Conservation (phyloP, 176 grass and related monocot species). For the Carex scoparia region DNA sequence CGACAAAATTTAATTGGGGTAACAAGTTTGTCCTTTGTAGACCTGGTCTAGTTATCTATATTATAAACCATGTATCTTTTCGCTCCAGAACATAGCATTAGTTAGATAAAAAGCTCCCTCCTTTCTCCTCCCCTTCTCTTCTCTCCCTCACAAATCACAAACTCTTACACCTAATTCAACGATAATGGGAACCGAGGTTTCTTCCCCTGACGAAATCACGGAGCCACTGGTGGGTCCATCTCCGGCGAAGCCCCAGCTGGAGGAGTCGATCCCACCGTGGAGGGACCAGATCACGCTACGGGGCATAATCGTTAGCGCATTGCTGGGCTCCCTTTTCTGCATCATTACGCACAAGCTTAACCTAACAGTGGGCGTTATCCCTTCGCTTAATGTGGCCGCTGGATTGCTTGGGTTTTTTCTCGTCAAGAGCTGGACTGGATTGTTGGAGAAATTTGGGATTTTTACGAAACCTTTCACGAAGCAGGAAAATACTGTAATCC, state of each 20-base stretch:
- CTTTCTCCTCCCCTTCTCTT: neutral
- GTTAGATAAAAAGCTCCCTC: neutral
- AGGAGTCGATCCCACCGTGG: constrained; percentile 51
- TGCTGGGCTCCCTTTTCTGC: constrained; percentile 64
- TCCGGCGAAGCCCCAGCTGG: neutral
- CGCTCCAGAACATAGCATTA: neutral
- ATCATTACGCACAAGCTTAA: constrained; percentile 85
- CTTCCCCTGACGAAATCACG: constrained; percentile 18
- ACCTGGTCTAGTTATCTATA: neutral
- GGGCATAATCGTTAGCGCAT: constrained; percentile 47
- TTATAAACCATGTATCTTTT: neutral
- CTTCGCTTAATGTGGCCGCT: constrained; percentile 67
- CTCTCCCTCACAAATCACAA: neutral
- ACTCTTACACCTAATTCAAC: neutral
- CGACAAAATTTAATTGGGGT: neutral
- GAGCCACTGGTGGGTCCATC: constrained; percentile 30
- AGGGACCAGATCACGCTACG: constrained; percentile 59
- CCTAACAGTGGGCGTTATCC: constrained; percentile 69
- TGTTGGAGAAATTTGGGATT: constrained; percentile 34
- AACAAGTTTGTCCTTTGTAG: neutral
- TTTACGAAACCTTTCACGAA: constrained; percentile 64
- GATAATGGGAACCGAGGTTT: constrained; percentile 41
- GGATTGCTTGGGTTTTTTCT: constrained; percentile 72
- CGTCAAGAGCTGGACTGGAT: constrained; percentile 42
- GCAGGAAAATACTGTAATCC: constrained; percentile 94